Evolutionary conservation across 176 grass and related monocot species (phyloP), one percentile per base, ranked within the genome.

Genomic region (Typha latifolia): DNA sequence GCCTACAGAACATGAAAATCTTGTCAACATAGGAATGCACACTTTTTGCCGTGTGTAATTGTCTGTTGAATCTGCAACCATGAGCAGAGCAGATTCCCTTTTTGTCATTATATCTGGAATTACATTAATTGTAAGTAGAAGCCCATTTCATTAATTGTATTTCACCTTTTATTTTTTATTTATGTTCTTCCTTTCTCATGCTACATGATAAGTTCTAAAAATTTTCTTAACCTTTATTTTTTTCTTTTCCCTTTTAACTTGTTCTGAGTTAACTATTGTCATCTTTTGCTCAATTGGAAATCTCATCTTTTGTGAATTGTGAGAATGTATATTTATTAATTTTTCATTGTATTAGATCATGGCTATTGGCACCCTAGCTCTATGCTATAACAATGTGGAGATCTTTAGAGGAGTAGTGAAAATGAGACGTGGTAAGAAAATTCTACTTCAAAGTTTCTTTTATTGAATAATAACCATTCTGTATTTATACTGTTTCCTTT

Each of bases 361-460:
- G 94, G 94, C 88, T 61, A 97, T 97, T 72, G 94, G 89, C 69
- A 97, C 94, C 43, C 75, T 78, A 62, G 88, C 94, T 48, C 48
- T 97, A 66, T 97, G 94, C 83, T 97, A 92, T 64, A 92, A 92
- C 62, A 92, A 97, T 14, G 83, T 92, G 67, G 82, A 92, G 67
- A 85, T 97, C 37, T 97, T 97, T 23, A 84, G 69, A 85, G 89
- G 83, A 62, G 88, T 92, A 69, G 89, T 97, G 49, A 97, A 97
- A 72, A 90, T 97, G 94, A 86, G 94, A 71, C 88, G 88, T 66
- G 94, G 94, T 97, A 97, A 84, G 88, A 74, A 70, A 77, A 72
- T 76, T 68, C 5, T 47, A 32, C 47, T 76, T 77, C 19, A 27
- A 14, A 23, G 49, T 73, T 31, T 64, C 9, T 49, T 64, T 51